A percentile compares a stretch with the other conserved stretches of the same genome.
Conservation (phyloP, 2,329 filamentous ascomycete genomes). For the Talaromyces amestolkiae region DNA sequence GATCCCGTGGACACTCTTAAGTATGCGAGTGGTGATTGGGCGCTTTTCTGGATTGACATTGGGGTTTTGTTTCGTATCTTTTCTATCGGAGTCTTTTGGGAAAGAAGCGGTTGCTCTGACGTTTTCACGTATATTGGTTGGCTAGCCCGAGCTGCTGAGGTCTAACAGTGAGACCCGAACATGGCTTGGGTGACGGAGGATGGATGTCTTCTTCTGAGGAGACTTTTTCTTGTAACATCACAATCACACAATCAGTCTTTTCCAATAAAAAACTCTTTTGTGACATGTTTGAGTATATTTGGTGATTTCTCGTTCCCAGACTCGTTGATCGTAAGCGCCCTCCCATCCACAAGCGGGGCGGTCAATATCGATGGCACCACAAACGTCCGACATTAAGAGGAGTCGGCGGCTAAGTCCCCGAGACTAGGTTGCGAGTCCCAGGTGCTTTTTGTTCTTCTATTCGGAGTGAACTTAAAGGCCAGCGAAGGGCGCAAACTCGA, state of each 20-base stretch:
- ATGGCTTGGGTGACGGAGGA: background rate
- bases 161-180: background rate
- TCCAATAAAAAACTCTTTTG: conserved; percentile 17
- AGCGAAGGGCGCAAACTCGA: background rate
- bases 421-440: background rate
- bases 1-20: background rate
- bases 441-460: background rate
- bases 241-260: conserved; percentile 13
- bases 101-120: conserved; percentile 8
- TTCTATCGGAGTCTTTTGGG: conserved; percentile 5
- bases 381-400: conserved; percentile 3
- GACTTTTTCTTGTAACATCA: conserved; percentile 15
- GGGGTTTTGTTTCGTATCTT: conserved; percentile 4
- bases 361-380: conserved; percentile 8
- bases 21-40: conserved; percentile 10
- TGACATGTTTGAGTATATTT: conserved; percentile 15
- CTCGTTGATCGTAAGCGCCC: conserved; percentile 20
- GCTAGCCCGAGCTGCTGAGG: conserved; percentile 2
- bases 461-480: background rate
- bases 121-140: background rate
- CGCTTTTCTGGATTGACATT: conserved; percentile 6
- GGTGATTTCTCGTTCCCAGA: conserved; percentile 13
- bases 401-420: conserved; percentile 13
- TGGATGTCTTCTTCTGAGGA: background rate
- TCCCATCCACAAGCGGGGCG: conserved; percentile 16